phyloP scores from a whole-genome alignment of 495 filamentous ascomycete species.

The Jackrogersella minutella region DNA sequence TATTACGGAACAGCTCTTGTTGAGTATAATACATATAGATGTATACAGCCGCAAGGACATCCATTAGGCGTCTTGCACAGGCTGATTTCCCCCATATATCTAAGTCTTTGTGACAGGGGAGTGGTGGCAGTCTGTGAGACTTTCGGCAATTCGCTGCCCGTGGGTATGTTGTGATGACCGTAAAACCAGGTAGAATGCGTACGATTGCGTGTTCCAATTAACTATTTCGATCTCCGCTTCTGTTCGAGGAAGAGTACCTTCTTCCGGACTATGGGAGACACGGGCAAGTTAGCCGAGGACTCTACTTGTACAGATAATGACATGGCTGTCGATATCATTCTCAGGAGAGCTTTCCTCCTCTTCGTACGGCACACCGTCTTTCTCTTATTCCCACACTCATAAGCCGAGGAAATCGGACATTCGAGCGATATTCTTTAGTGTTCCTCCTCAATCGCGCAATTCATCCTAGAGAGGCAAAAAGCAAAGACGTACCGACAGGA shows the following conservation, averaged over 20 bases:
- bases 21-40: constrained; percentile 35
- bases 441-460: too few relatives aligned
- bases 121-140: neutral
- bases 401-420: too few relatives aligned
- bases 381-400: neutral
- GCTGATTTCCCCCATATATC: neutral
- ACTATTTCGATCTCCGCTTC: constrained; percentile 65
- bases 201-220: neutral
- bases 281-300: constrained; percentile 7
- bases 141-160: neutral
- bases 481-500: constrained; percentile 79
- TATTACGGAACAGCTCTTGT: neutral
- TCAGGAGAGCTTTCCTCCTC: neutral
- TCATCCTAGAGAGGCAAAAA: too few relatives aligned
- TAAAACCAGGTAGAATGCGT: neutral
- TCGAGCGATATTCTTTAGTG: too few relatives aligned
- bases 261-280: constrained; percentile 67
- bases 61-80: neutral
- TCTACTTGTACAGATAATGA: neutral
- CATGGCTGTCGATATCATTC: neutral
- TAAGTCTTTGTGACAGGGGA: neutral
- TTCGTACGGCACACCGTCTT: neutral
- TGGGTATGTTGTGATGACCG: constrained; percentile 18
- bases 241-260: constrained; percentile 93
- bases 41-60: constrained; percentile 13